These are phyloP conservation scores for Antarctomyces pellizariae DNA, from an alignment of 495 filamentous ascomycete species.

Conservation along the genomic window DNA sequence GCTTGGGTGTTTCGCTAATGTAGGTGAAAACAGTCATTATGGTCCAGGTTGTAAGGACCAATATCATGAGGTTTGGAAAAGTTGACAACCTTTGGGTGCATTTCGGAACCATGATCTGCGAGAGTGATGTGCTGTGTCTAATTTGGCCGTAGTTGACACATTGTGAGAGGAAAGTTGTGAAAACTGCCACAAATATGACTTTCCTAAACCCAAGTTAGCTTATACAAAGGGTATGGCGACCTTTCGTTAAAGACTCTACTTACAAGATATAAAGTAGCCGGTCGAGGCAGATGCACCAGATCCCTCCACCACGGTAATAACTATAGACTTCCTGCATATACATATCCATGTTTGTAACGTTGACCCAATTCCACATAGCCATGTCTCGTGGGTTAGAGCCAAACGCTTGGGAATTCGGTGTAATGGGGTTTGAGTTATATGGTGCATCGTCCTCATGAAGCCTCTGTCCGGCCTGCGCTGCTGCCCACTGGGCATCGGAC, in stretches of 20 bases:
- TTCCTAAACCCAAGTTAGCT: slow-evolving; percentile 19
- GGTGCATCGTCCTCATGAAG: slow-evolving; percentile 25
- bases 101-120: slow-evolving; percentile 54
- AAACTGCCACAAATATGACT: slow-evolving; percentile 57
- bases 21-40: slow-evolving; percentile 55
- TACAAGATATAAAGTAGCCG: slow-evolving; percentile 52
- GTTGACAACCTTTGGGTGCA: slow-evolving; percentile 79
- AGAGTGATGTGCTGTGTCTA: slow-evolving; percentile 46
- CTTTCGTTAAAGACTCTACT: slow-evolving; percentile 14
- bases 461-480: slow-evolving; percentile 34
- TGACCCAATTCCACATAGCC: slow-evolving; percentile 91
- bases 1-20: slow-evolving; percentile 46
- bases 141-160: slow-evolving; percentile 69
- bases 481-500: slow-evolving; percentile 36
- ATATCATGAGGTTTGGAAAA: slow-evolving; percentile 52
- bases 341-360: slow-evolving; percentile 74
- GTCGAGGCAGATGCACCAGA: slow-evolving; percentile 69
- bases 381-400: slow-evolving; percentile 21
- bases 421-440: slow-evolving; percentile 2
- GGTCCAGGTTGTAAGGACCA: slow-evolving; percentile 77
- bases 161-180: slow-evolving; percentile 64
- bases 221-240: background rate
- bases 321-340: slow-evolving; percentile 80
- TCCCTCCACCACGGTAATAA: slow-evolving; percentile 67
- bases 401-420: slow-evolving; percentile 16